Percentiles rank a stretch among this genome's conserved stretches.
Conservation (phyloP, 2,329 filamentous ascomycete genomes). For the Apiospora pterosperma region DNA sequence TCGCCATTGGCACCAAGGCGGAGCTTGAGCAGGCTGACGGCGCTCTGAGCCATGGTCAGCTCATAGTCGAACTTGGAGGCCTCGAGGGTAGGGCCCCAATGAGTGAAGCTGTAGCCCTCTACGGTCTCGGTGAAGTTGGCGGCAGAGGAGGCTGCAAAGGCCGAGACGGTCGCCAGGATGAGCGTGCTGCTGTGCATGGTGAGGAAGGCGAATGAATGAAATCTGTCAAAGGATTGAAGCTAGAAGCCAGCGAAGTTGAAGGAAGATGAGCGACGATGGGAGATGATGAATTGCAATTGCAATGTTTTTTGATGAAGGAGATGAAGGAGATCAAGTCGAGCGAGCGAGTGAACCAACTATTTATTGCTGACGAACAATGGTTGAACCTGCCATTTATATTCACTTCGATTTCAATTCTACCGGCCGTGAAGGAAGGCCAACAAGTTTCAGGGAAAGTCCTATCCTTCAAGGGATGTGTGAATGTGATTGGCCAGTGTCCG, state of each 20-base stretch:
- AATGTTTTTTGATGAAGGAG: not conserved
- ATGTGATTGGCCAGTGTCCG: too few species aligned
- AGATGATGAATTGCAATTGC: not conserved
- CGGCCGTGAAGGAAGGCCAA: too few species aligned
- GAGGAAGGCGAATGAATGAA: not conserved
- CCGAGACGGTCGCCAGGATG: not conserved
- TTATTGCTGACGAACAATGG: too few species aligned
- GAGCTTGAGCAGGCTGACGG: conserved; percentile 9
- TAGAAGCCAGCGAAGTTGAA: not conserved
- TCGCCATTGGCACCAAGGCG: conserved; percentile 3
- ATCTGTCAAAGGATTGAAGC: not conserved
- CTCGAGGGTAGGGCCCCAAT: conserved; percentile 12
- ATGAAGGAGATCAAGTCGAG: too few species aligned
- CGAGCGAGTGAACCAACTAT: too few species aligned
- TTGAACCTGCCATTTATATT: too few species aligned
- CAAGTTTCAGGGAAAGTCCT: too few species aligned
- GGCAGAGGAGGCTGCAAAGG: not conserved
- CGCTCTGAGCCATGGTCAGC: conserved; percentile 10
- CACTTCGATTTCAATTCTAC: too few species aligned
- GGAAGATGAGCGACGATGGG: not conserved
- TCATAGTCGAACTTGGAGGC: conserved; percentile 14
- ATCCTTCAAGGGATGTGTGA: too few species aligned
- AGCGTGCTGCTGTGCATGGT: not conserved
- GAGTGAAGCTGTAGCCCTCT: conserved; percentile 12
- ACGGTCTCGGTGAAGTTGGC: conserved; percentile 10